Evolutionary conservation across 805 yeast species (phyloP), one percentile per base, ranked within the genome.

Genomic region (Saccharomycopsis babjevae): DNA sequence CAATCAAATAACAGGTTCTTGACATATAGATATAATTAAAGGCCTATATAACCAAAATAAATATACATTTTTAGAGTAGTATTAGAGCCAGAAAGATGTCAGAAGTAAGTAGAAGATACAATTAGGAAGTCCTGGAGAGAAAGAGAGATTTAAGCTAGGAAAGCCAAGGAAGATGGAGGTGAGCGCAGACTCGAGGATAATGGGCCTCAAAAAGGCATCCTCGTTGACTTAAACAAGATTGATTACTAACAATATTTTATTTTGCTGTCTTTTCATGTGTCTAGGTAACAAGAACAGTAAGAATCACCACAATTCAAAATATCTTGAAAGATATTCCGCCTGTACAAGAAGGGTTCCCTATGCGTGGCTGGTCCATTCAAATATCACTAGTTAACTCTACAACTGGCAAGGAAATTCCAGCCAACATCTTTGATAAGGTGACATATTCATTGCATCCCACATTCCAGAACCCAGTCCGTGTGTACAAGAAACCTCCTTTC

Each of bases 391-490:
- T 94, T 63, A 92, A 91, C 68, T 85, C 84, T 63, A 46, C 52
- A 20, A 82, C 83, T 61, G 97, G 97, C 20, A 81, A 85, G 62
- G 93, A 86, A 68, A 77, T 88, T 56, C 93, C 97, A 15, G 97
- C 97, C 1, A 83, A 79, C 55, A 80, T 93, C 60, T 88, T 93
- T 68, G 98, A 94, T 72, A 89, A 88, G 73, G 97, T 91, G 59
- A 91, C 96, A 4, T 93, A 93, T 73, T 86, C 90, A 67, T 80
- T 94, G 65, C 99, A 93, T 76, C 98, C 97, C 57, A 94, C 98
- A 10, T 93, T 93, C 75, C 83, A 83, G 57, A 91, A 91, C 72
- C 98, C 98, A 11, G 85, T 82, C 65, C 82, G 97, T 71, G 78
- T 86, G 13, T 72, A 90, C 70, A 89, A 88, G 69, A 85, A 85